These are phyloP conservation scores for Malus orientalis DNA, from an alignment of 306 rosid species.

Conservation along the genomic window DNA sequence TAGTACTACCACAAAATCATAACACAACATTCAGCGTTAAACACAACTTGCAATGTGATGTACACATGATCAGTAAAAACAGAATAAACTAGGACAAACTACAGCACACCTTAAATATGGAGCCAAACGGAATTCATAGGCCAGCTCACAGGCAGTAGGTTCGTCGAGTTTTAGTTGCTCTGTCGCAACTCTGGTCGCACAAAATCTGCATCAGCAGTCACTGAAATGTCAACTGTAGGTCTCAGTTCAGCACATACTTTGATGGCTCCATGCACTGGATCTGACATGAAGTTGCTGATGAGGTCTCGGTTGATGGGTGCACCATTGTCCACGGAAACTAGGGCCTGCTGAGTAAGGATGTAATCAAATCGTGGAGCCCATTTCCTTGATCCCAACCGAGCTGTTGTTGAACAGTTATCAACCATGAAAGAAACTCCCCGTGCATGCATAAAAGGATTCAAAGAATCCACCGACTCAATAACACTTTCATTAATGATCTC, in stretches of 20 bases:
- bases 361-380: conserved; percentile 98
- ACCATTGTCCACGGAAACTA: conserved; percentile 79
- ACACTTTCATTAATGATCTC: conserved; percentile 97
- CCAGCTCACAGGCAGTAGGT: background rate
- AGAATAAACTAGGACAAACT: background rate
- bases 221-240: conserved; percentile 90
- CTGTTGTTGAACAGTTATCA: conserved; percentile 95
- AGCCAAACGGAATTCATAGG: background rate
- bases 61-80: background rate
- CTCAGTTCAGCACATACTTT: conserved; percentile 87
- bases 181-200: conserved; percentile 95
- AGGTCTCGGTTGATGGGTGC: conserved; percentile 29
- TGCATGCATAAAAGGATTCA: conserved; percentile 99
- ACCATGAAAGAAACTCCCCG: conserved; percentile 99
- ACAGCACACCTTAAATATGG: background rate
- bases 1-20: background rate
- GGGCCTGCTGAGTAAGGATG: conserved; percentile 80
- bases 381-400: conserved; percentile 96
- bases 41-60: background rate
- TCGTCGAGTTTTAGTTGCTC: conserved; percentile 26
- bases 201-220: conserved; percentile 81
- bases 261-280: conserved; percentile 91
- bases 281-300: conserved; percentile 87
- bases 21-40: background rate
- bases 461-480: conserved; percentile 86